A percentile compares a stretch with the other conserved stretches of the same genome.
Evolutionary conservation across 2,329 filamentous ascomycete species (phyloP).

Genomic region (Fusarium guadeloupense): DNA sequence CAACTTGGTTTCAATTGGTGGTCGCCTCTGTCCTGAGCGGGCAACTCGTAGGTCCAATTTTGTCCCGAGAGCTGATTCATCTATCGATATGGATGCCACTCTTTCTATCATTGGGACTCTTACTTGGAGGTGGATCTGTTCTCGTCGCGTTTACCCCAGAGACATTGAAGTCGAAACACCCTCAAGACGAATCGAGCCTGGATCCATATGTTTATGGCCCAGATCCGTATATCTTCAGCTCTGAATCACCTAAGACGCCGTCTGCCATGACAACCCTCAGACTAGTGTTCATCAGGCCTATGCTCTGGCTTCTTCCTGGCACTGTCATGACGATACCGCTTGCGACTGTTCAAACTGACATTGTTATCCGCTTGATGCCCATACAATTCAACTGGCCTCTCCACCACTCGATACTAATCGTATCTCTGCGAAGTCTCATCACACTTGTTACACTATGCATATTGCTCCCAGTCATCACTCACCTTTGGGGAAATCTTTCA

Average conservation of each 20-base stretch:
- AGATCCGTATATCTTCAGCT: background rate
- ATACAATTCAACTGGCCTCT: constrained; percentile 41
- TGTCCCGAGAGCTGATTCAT: constrained; percentile 29
- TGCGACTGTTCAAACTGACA: constrained; percentile 34
- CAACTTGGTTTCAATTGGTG: constrained; percentile 41
- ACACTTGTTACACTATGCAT: constrained; percentile 38
- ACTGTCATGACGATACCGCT: constrained; percentile 36
- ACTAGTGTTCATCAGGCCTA: constrained; percentile 30
- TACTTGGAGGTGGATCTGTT: constrained; percentile 23
- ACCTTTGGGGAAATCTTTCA: constrained; percentile 13
- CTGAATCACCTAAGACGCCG: background rate
- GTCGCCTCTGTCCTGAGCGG: constrained; percentile 35
- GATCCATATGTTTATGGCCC: background rate
- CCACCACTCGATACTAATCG: constrained; percentile 31
- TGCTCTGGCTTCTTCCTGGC: constrained; percentile 38
- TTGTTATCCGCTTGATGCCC: constrained; percentile 40
- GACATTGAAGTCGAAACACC: constrained; percentile 15
- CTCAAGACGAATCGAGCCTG: background rate
- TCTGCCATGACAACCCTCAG: constrained; percentile 9
- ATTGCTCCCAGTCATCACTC: constrained; percentile 30
- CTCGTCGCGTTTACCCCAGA: constrained; percentile 37
- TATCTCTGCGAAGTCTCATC: constrained; percentile 35
- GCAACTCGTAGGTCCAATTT: constrained; percentile 31
- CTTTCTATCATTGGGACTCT: constrained; percentile 31
- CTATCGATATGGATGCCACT: constrained; percentile 35